Evolutionary conservation across 768 basidiomycete genomes (phyloP).

Genomic region (Hygrocybe punicea): DNA sequence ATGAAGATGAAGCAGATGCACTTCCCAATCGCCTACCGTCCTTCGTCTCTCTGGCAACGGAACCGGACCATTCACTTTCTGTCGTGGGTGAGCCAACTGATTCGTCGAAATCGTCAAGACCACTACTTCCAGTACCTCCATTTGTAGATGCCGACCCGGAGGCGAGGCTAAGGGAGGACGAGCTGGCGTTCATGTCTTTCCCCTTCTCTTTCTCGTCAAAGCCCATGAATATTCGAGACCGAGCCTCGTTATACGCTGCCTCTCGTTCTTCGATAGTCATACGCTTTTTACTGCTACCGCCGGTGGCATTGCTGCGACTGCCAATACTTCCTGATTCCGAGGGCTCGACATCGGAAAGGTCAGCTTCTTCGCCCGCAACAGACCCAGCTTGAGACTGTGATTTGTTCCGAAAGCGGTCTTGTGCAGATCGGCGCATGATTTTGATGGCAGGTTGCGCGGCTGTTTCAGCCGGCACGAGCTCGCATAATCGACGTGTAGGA

Average conservation of each 20-base stretch:
- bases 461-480: constrained; percentile 74
- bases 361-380: constrained; percentile 69
- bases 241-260: constrained; percentile 85
- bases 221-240: constrained; percentile 81
- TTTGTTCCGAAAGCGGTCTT: constrained; percentile 49
- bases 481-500: constrained; percentile 64
- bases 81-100: constrained; percentile 68
- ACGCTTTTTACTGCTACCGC: constrained; percentile 59
- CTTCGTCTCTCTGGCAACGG: constrained; percentile 54
- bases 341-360: constrained; percentile 74
- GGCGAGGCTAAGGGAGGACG: constrained; percentile 67
- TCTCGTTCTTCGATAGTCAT: constrained; percentile 83
- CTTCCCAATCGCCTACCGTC: constrained; percentile 45
- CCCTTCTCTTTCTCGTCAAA: constrained; percentile 73
- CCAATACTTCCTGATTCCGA: constrained; percentile 78
- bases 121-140: constrained; percentile 52
- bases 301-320: constrained; percentile 61
- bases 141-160: constrained; percentile 61
- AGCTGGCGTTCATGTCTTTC: constrained; percentile 72
- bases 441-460: constrained; percentile 74
- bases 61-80: constrained; percentile 76
- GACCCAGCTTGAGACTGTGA: constrained; percentile 72
- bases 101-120: constrained; percentile 64
- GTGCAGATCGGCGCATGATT: constrained; percentile 72
- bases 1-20: constrained; percentile 53